These are phyloP conservation scores for Psidium friedrichsthalianum DNA, from an alignment of 345 rosid genomes.

Conservation along the genomic window DNA sequence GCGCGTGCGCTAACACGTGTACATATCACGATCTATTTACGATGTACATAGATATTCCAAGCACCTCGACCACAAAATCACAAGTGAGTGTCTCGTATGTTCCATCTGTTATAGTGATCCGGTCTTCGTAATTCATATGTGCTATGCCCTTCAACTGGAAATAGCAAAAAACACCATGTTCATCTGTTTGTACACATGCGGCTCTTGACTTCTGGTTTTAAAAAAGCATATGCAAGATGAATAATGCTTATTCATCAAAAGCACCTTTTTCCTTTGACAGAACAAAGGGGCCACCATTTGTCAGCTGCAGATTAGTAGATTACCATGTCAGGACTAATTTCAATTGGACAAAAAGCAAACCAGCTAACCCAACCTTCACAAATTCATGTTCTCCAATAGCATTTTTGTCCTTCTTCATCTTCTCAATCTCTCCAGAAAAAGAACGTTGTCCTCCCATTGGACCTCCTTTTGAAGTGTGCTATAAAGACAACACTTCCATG, in stretches of 20 bases:
- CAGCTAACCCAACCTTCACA: background rate
- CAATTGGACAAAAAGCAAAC: background rate
- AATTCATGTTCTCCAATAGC: background rate
- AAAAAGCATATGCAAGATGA: background rate
- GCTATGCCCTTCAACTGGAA: background rate
- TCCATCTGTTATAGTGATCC: background rate
- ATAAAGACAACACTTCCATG: background rate
- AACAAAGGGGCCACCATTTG: background rate
- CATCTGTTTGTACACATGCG: background rate
- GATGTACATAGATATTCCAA: background rate
- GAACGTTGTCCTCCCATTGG: background rate
- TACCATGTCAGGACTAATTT: background rate
- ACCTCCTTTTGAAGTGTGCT: background rate
- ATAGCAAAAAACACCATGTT: background rate
- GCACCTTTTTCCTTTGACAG: background rate
- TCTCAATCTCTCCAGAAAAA: background rate
- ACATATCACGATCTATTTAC: background rate
- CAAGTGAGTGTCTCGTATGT: background rate
- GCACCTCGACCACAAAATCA: background rate
- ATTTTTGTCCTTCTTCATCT: background rate
- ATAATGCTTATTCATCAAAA: background rate
- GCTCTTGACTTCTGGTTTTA: background rate
- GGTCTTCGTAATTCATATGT: background rate
- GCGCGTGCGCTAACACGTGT: background rate
- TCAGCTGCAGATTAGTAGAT: background rate